Conservation (phyloP, 2,329 filamentous ascomycete species). For the Fusarium xylarioides region DNA sequence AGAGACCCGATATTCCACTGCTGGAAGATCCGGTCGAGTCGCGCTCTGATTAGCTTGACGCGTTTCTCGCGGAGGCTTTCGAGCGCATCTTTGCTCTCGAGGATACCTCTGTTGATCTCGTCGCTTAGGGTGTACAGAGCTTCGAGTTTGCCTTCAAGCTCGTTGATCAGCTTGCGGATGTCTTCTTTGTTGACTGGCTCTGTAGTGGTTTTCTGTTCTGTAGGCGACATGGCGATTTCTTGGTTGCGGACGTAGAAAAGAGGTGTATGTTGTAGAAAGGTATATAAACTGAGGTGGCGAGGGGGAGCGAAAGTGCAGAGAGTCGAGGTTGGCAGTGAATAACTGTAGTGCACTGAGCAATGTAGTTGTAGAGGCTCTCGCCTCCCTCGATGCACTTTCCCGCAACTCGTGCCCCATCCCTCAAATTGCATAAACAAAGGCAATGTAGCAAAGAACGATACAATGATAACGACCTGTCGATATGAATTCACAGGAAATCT, state of each 20-base stretch:
- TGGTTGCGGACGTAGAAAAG: not conserved
- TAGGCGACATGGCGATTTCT: not conserved
- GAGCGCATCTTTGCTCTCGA: not conserved
- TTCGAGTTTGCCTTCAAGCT: not conserved
- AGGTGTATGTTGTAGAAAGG: not conserved
- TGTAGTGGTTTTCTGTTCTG: not conserved
- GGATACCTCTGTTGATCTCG: not conserved
- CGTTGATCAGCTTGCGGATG: not conserved
- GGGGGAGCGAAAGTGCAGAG: not conserved
- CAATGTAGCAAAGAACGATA: not conserved
- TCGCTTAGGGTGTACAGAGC: not conserved
- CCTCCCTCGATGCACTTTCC: not conserved
- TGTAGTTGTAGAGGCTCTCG: not conserved
- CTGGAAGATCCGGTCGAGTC: not conserved
- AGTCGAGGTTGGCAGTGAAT: not conserved
- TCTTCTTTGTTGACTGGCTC: not conserved
- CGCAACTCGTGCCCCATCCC: not conserved
- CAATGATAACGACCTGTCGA: not conserved
- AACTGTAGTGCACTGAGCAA: not conserved
- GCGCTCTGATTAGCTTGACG: not conserved
- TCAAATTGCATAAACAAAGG: not conserved
- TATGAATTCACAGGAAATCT: not conserved
- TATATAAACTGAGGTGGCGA: no score
- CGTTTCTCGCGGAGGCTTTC: not conserved
- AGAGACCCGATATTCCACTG: conserved; percentile 1